Conservation (phyloP, 768 basidiomycete genomes). For the Suillus brevipes region DNA sequence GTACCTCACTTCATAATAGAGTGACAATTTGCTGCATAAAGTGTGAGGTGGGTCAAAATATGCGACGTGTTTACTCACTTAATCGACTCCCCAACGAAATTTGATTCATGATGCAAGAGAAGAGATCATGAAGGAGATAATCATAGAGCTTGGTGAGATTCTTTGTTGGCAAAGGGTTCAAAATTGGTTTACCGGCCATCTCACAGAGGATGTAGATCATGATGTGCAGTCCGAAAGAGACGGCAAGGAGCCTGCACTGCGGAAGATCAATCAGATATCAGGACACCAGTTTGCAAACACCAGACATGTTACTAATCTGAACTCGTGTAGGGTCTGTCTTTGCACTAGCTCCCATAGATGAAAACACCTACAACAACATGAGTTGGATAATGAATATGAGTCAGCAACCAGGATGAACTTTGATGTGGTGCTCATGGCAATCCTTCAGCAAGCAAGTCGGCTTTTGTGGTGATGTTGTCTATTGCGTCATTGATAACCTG, state of each 20-base stretch:
- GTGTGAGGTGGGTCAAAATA: background rate
- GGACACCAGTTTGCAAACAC: background rate
- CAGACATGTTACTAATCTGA: slow-evolving; percentile 87
- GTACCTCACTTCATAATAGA: too few relatives aligned
- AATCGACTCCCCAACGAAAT: slow-evolving; percentile 57
- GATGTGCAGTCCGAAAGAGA: slow-evolving; percentile 85
- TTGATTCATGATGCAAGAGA: slow-evolving; percentile 71
- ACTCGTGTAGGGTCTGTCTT: slow-evolving; percentile 94
- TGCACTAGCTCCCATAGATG: slow-evolving; percentile 95
- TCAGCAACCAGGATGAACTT: slow-evolving; percentile 45
- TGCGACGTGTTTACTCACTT: slow-evolving; percentile 46
- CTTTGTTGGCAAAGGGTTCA: slow-evolving; percentile 83
- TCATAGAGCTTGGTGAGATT: slow-evolving; percentile 83
- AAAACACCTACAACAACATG: slow-evolving; percentile 65
- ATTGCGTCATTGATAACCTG: slow-evolving; percentile 71
- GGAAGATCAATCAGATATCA: slow-evolving; percentile 4
- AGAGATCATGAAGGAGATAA: slow-evolving; percentile 73
- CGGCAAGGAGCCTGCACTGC: slow-evolving; percentile 57
- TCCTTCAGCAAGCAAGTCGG: slow-evolving; percentile 90
- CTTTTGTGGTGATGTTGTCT: slow-evolving; percentile 96
- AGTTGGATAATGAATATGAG: background rate
- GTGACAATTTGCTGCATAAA: slow-evolving; percentile 43
- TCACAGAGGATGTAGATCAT: slow-evolving; percentile 88
- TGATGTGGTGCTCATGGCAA: slow-evolving; percentile 78
- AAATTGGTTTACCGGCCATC: slow-evolving; percentile 80